These are phyloP conservation scores for Mucor racemosus DNA, from an alignment of 371 early-diverging fungal genomes.

Conservation along the genomic window DNA sequence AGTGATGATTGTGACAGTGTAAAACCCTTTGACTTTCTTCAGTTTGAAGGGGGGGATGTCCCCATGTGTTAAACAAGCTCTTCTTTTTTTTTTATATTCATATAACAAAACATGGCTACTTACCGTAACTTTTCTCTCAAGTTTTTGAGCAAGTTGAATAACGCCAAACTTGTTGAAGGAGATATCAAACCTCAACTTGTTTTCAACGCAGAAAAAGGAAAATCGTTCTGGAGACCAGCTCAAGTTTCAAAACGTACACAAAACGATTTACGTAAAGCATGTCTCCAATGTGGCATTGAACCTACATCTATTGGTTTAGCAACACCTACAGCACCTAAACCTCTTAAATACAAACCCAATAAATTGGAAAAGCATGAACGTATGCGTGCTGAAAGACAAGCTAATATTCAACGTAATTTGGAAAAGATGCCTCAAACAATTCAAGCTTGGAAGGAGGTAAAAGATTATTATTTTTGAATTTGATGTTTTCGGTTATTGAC, in stretches of 20 bases:
- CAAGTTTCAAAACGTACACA: conserved; percentile 60
- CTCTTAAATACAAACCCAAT: conserved; percentile 58
- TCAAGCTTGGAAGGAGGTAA: conserved; percentile 58
- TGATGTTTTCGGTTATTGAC: background rate
- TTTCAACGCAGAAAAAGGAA: conserved; percentile 44
- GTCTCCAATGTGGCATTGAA: conserved; percentile 56
- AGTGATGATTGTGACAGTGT: background rate
- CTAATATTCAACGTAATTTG: conserved; percentile 46
- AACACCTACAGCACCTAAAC: conserved; percentile 30
- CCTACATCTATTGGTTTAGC: conserved; percentile 60
- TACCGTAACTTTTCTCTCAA: conserved; percentile 42
- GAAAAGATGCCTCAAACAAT: conserved; percentile 58
- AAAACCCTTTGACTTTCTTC: background rate
- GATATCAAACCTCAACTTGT: conserved; percentile 59
- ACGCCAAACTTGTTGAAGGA: conserved; percentile 38
- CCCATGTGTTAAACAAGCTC: conserved; percentile 1
- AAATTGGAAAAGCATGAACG: conserved; percentile 73
- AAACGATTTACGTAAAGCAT: conserved; percentile 68
- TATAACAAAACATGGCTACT: conserved; percentile 31
- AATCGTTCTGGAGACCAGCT: conserved; percentile 63
- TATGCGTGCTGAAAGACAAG: conserved; percentile 57
- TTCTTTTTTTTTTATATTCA: conserved; percentile 1
- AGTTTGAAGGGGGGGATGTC: background rate
- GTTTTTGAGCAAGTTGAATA: conserved; percentile 31
- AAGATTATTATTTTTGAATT: background rate